These are phyloP conservation scores for Microdochium trichocladiopsis DNA, from an alignment of 2,329 filamentous ascomycete species.

Conservation along the genomic window DNA sequence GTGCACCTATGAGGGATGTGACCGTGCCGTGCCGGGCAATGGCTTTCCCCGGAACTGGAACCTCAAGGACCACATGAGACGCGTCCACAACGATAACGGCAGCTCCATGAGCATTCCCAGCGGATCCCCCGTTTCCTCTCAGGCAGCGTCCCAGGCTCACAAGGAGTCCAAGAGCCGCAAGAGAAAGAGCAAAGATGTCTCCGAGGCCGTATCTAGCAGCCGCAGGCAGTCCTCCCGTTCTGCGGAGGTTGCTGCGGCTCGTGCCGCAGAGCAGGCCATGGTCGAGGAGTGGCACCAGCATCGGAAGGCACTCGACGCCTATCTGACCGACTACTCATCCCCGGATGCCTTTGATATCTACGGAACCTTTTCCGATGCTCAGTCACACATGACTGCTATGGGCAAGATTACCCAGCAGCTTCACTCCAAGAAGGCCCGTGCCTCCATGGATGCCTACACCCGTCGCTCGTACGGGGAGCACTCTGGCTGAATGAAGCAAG, in stretches of 20 bases:
- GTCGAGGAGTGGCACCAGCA: slow-evolving; percentile 54
- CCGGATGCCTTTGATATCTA: slow-evolving; percentile 46
- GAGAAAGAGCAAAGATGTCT: slow-evolving; percentile 45
- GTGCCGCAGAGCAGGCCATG: slow-evolving; percentile 31
- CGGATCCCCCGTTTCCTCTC: slow-evolving; percentile 31
- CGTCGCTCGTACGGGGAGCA: slow-evolving; percentile 26
- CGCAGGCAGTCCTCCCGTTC: slow-evolving; percentile 43
- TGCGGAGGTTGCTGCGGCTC: slow-evolving; percentile 21
- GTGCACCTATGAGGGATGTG: slow-evolving; percentile 82
- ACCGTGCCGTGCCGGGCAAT: slow-evolving; percentile 72
- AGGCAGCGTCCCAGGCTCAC: slow-evolving; percentile 14
- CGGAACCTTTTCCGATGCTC: slow-evolving; percentile 43
- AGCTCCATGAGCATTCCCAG: slow-evolving; percentile 22
- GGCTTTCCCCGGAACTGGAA: slow-evolving; percentile 96
- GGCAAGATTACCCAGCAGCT: slow-evolving; percentile 38
- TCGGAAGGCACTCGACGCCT: slow-evolving; percentile 54
- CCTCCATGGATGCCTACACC: neutral
- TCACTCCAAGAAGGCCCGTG: slow-evolving; percentile 18
- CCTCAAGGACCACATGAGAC: slow-evolving; percentile 92
- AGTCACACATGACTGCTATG: slow-evolving; percentile 44
- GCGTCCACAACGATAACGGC: slow-evolving; percentile 68
- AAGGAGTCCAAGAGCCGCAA: slow-evolving; percentile 42
- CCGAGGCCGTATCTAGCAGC: slow-evolving; percentile 31
- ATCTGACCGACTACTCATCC: slow-evolving; percentile 42
- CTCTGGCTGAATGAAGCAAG: slow-evolving; percentile 26